Evolutionary conservation across 768 basidiomycete species (phyloP).

Genomic region (Sporobolomyces roseus): DNA sequence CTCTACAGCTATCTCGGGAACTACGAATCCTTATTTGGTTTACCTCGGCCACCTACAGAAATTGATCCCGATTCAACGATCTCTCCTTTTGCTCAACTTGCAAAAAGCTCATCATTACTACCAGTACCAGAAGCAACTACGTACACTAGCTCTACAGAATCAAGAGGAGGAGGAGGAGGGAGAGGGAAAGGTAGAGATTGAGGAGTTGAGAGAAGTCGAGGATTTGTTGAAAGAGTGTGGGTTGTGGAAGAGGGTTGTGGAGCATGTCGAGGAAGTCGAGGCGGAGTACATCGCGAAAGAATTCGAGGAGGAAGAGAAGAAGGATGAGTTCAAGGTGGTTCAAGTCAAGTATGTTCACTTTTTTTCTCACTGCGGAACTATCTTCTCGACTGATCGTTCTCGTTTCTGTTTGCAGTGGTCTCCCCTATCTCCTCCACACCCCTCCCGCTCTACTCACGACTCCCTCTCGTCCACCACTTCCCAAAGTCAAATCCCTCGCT

Average conservation of each 20-base stretch:
- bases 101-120: constrained; percentile 37
- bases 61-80: constrained; percentile 36
- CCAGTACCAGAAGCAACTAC: neutral
- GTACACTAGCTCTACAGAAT: neutral
- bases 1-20: neutral
- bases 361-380: no score
- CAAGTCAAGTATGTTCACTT: constrained; percentile 25
- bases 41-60: constrained; percentile 28
- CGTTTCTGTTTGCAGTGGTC: no score
- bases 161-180: neutral
- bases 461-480: neutral
- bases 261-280: neutral
- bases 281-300: neutral
- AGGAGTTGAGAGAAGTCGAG: constrained; percentile 16
- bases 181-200: neutral
- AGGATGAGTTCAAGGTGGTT: constrained; percentile 22
- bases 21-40: constrained; percentile 1
- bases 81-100: constrained; percentile 35
- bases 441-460: neutral
- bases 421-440: constrained; percentile 31
- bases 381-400: no score
- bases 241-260: constrained; percentile 6
- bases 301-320: neutral
- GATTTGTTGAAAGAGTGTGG: constrained; percentile 16
- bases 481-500: neutral